A percentile compares a stretch with the other conserved stretches of the same genome.
These are phyloP conservation scores for Fusarium sp. DNA, from an alignment of 2,329 filamentous ascomycete genomes.

Conservation along the genomic window DNA sequence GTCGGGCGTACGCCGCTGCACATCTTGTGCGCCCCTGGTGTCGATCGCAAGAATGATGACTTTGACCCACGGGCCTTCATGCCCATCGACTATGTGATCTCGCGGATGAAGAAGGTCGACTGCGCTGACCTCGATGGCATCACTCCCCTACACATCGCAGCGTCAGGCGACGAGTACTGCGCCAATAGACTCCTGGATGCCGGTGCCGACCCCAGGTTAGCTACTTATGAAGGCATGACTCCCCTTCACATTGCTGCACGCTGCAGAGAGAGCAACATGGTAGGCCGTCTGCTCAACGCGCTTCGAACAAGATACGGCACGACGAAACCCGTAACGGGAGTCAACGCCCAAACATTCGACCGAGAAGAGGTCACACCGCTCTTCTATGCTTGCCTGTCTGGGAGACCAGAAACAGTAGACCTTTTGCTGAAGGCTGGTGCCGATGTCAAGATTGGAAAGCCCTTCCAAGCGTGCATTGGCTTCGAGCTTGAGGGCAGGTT, in stretches of 20 bases:
- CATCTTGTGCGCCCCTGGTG: constrained; percentile 18
- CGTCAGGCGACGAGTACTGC: constrained; percentile 27
- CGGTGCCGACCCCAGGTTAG: constrained; percentile 48
- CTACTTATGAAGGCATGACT: constrained; percentile 49
- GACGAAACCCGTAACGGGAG: neutral
- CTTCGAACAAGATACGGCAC: neutral
- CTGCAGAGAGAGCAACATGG: constrained; percentile 45
- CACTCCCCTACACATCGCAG: constrained; percentile 41
- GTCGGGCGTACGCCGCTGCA: constrained; percentile 38
- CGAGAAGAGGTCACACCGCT: constrained; percentile 24
- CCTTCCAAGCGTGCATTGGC: constrained; percentile 29
- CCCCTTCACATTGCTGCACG: constrained; percentile 54
- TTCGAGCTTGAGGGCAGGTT: constrained; percentile 27
- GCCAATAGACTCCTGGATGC: constrained; percentile 46
- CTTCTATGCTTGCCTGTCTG: constrained; percentile 41
- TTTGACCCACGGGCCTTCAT: neutral
- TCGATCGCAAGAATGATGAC: no score
- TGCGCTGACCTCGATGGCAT: constrained; percentile 19
- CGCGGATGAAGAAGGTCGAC: constrained; percentile 17
- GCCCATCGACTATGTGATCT: constrained; percentile 29
- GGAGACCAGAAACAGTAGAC: constrained; percentile 39
- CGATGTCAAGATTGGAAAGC: neutral
- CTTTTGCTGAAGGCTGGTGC: constrained; percentile 44
- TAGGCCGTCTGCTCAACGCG: constrained; percentile 44
- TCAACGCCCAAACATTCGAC: neutral